Evolutionary conservation across 257 asterid species (phyloP).

Genomic region (Leptodermis oblonga): DNA sequence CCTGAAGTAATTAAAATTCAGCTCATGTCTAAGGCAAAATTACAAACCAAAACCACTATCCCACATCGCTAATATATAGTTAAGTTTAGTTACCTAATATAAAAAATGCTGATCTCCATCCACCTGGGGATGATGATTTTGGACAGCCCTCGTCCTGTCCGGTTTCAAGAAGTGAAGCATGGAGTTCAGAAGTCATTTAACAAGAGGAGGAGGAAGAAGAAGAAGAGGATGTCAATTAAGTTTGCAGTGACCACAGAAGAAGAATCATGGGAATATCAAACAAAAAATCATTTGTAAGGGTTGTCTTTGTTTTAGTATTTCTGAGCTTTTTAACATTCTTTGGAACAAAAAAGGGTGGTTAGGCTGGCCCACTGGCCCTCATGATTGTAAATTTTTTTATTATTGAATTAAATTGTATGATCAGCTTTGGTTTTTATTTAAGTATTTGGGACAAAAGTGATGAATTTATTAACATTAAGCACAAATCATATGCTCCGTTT

Average conservation of each 20-base stretch:
- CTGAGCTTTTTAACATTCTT: not conserved
- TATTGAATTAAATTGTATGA: not conserved
- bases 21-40: no score
- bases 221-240: not conserved
- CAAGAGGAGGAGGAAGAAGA: no score
- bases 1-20: not conserved
- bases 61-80: no score
- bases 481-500: not conserved
- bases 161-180: not conserved
- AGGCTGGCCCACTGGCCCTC: no score
- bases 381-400: not conserved
- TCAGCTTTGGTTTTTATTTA: not conserved
- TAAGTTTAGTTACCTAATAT: conserved; percentile 13
- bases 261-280: not conserved
- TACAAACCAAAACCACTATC: no score
- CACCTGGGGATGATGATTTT: not conserved
- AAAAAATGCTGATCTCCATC: conserved; percentile 16
- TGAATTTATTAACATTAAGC: not conserved
- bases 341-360: not conserved
- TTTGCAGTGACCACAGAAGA: not conserved
- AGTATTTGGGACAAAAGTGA: not conserved
- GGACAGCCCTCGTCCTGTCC: not conserved
- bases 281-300: not conserved
- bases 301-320: no score
- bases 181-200: not conserved